Base-by-base conservation (phyloP, 768 basidiomycete species). In the Pisolithus microcarpus region DNA sequence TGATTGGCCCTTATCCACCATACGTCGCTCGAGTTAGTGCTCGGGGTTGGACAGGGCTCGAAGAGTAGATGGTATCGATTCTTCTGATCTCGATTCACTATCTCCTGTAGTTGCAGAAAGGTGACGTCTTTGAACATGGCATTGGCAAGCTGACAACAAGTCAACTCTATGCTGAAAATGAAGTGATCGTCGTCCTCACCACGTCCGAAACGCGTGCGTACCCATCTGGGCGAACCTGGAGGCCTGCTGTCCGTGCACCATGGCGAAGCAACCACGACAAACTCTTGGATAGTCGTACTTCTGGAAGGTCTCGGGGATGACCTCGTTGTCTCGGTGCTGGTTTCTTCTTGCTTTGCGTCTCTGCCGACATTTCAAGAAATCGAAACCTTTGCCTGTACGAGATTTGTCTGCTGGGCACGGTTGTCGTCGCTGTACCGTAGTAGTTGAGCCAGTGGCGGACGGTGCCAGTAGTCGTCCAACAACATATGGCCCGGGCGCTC, bases 1-100 rank as follows among this genome's bases (percentile, higher is more conserved):
- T 94, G 92, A 58, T 89, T 91, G 7, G 92, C 92, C 34, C 85
- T 77, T 57, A 94, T 91, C 84, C 85, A 89, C 87, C 88, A 88
- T n/a, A 74, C 63, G 8, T 75, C 70, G 4, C 59, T 11, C 26
- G 24, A 9, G 28, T 28, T 15, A 9, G 13, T 30, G 48, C 58
- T 59, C 23, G 62, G 46, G 30, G 65, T 59, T 49, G 56, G 44
- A 50, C 72, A 70, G 19, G 72, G 66, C 56, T 90, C 86, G 34
- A 72, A 64, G 10, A 79, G 46, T 52, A 86, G 70, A 62, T 76
- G 76, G 58, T 78, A 89, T 55, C 86, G 74, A 50, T 77, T 74
- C 65, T 87, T 94, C 52, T 72, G 65, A 61, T 93, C 87, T 9
- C 67, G 69, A 38, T 75, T 70, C 15, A 92, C 90, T 28, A 92